Conservation (phyloP, 169 alveolate species). For the Eimeria maxima region DNA sequence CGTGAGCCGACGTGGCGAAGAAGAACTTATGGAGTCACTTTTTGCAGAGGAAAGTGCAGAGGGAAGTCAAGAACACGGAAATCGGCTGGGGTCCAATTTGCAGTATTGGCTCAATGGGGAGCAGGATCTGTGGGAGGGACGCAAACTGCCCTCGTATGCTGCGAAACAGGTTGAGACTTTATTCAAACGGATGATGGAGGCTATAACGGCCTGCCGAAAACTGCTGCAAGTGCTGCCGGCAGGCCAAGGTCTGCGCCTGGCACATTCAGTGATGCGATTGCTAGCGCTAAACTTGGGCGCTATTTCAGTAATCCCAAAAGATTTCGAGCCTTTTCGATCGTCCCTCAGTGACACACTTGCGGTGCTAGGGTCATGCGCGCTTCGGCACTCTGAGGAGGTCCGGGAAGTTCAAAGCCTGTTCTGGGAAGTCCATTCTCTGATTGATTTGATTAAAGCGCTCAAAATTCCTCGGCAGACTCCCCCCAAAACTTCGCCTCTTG, state of each 20-base stretch:
- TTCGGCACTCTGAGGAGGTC: not conserved
- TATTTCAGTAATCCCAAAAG: not conserved
- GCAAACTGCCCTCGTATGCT: not conserved
- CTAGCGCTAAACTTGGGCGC: conserved; percentile 13
- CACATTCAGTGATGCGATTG: conserved; percentile 4
- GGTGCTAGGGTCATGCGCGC: not conserved
- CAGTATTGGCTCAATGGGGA: not conserved
- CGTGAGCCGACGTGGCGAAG: not conserved
- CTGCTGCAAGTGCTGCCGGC: not conserved
- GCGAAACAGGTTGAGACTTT: not conserved
- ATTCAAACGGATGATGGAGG: not conserved
- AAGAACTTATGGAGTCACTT: not conserved
- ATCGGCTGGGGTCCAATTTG: not conserved
- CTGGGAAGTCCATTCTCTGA: not conserved
- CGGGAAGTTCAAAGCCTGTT: not conserved
- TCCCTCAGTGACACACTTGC: not conserved
- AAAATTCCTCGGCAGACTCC: not conserved
- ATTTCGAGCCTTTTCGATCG: not conserved
- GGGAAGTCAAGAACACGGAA: not conserved
- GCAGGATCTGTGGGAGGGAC: not conserved
- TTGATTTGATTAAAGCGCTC: not conserved
- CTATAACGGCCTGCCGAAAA: not conserved
- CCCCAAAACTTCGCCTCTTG: not conserved
- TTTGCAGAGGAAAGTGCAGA: not conserved
- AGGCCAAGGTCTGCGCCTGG: not conserved